phyloP scores from a whole-genome alignment of 768 basidiomycete species.

The Kwoniella bestiolae region DNA sequence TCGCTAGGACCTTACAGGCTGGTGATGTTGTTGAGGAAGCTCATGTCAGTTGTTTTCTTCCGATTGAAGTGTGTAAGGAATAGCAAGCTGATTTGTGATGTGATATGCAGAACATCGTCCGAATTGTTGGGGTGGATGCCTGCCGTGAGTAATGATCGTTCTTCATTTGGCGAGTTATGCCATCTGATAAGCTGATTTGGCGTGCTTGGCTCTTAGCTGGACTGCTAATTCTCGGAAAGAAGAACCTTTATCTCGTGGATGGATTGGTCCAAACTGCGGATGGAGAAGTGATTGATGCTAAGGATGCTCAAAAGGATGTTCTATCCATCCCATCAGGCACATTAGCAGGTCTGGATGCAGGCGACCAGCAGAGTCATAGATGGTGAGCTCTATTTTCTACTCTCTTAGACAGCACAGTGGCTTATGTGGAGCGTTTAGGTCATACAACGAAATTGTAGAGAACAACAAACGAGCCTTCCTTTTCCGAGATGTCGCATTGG shows the following conservation, averaged over 20 bases:
- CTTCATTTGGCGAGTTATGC: neutral
- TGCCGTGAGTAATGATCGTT: conserved; percentile 67
- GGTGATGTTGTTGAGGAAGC: conserved; percentile 82
- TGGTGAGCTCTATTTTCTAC: conserved; percentile 65
- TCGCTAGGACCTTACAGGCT: conserved; percentile 82
- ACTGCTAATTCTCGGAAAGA: conserved; percentile 80
- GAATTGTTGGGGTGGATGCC: conserved; percentile 87
- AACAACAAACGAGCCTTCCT: conserved; percentile 82
- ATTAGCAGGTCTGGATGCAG: conserved; percentile 71
- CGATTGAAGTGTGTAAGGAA: neutral
- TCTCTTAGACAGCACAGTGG: no score
- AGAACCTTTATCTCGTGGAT: conserved; percentile 87
- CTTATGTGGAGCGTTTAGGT: conserved; percentile 65
- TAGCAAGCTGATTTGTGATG: conserved; percentile 10
- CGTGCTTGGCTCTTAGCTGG: conserved; percentile 65
- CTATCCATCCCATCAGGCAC: conserved; percentile 81
- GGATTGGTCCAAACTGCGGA: conserved; percentile 83
- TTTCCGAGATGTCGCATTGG: conserved; percentile 87
- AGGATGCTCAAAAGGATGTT: conserved; percentile 77
- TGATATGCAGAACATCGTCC: conserved; percentile 78
- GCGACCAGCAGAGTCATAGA: conserved; percentile 76
- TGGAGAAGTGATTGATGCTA: conserved; percentile 85
- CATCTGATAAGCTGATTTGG: neutral
- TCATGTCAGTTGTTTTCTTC: conserved; percentile 30
- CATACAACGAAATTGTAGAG: conserved; percentile 74